Base-by-base conservation (phyloP, 176 grass and related monocot genomes). In the Aegilops umbellulata region DNA sequence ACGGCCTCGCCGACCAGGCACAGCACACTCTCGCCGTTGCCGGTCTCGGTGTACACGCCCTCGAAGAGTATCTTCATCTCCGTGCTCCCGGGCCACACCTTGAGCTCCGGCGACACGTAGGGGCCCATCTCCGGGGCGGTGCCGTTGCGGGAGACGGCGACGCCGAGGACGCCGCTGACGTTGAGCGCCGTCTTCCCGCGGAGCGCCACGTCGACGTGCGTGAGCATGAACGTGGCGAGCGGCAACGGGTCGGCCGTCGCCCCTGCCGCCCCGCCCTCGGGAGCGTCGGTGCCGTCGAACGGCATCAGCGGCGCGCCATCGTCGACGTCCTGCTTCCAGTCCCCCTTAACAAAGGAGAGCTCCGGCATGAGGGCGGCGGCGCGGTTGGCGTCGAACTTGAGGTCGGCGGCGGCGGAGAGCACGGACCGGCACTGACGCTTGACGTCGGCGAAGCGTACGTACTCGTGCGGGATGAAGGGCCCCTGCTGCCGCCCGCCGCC, bases 1-100 rank as follows among this genome's bases (percentile, higher is more conserved):
- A 91, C 20, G 34, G 93, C 95, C 83, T 87, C 22, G 74, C 93
- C 95, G 82, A 97, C 87, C 83, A 97, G 60, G 90, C 95, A 97
- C 25, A 97, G 67, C 72, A 95, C 76, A 60, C 74, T n/a, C 80
- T 93, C 93, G 8, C 65, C 88, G 29, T 79, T 85, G 58, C 31
- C 78, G 82, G 68, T 88, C 83, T 97, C 91, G 19, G 91, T 86
- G 83, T 97, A 97, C 10, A 97, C 85, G 5, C 95, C 95, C 90
- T 97, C 89, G 62, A 97, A 87, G 76, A 91, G 76, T 8, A 97
- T 85, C 80, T 90, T 95, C 6, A 93, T 51, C 86, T 97, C 92
- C 17, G 91, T 90, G 78, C 72, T 90, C 24, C 95, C 89, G 1
- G 92, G 88, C 90, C 87, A 93, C 64, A 93, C 78, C 76, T 84